Evolutionary conservation across 2,329 filamentous ascomycete species (phyloP).

Genomic region (Colletotrichum sidae): DNA sequence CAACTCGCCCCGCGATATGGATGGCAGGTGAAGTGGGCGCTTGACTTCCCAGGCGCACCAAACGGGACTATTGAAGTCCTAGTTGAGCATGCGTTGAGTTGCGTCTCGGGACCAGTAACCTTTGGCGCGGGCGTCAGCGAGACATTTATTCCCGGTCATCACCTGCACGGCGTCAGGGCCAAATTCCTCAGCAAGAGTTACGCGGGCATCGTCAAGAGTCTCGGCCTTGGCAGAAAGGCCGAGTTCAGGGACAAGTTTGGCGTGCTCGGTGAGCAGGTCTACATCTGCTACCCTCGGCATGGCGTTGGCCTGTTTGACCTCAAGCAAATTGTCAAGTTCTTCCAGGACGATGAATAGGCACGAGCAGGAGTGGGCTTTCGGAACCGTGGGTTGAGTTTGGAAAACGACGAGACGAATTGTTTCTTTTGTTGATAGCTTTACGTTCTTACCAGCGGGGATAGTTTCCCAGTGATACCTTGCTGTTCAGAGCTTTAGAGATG

Average conservation of each 20-base stretch:
- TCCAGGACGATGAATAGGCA: constrained; percentile 71
- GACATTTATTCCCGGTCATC: constrained; percentile 81
- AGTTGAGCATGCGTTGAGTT: constrained; percentile 75
- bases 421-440: too few species aligned
- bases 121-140: constrained; percentile 87
- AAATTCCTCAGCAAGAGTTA: constrained; percentile 88
- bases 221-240: constrained; percentile 84
- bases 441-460: too few species aligned
- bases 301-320: constrained; percentile 86
- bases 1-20: constrained; percentile 84
- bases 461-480: too few species aligned
- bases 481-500: too few species aligned
- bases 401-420: too few species aligned
- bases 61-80: constrained; percentile 88
- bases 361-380: too few species aligned
- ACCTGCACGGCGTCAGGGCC: constrained; percentile 83
- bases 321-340: constrained; percentile 89
- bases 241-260: constrained; percentile 94
- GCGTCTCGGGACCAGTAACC: constrained; percentile 72
- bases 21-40: constrained; percentile 96
- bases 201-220: constrained; percentile 82
- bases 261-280: constrained; percentile 84
- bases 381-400: too few species aligned
- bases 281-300: constrained; percentile 89
- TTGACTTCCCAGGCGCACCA: constrained; percentile 91